Evolutionary conservation across 371 early-diverging fungal species (phyloP), one percentile per base, ranked within the genome.

Genomic region (Mortierella sp.): DNA sequence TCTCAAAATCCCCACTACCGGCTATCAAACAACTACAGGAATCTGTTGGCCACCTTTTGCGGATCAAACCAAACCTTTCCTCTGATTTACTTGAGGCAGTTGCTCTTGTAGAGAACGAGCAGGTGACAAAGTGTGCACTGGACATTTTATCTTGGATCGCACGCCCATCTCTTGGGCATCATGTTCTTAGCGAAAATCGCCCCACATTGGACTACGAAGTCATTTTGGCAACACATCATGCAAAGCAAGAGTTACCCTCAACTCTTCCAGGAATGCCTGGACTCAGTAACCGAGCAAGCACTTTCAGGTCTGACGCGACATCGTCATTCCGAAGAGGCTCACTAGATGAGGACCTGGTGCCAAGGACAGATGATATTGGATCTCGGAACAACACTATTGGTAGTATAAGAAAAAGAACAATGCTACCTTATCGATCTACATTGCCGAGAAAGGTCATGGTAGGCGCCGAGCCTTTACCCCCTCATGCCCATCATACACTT

Each of bases 81-180:
- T 57, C 83, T n/a, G 88, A 89, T 60, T 19, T 89, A 12, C 62
- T 89, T 15, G 83, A 87, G 43, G 76, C 87, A 21, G 87, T 89
- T 28, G 77, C 88, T 0, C 68, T 84, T 26, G 82, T 87, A 12
- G 81, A 74, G 55, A 69, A 62, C 12, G 74, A 73, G 26, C 64
- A 63, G 26, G 64, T 80, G 21, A 59, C 74, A 61, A 25, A 57
- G 15, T 62, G 74, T 9, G 80, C 80, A 3, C 50, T 73, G 14
- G 74, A 70, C 26, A 65, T 73, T 4, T 51, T 80, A 16, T 74
- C 74, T 66, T 80, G 80, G 80, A 59, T 80, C 48, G 65, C 84
- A 23, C 65, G 65, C 47, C 70, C 76, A 7, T 84, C 87, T n/a
- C 65, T 87, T 0, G 90, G 90, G 1, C 90, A 89, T 61, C 63